Evolutionary conservation across 164 flowering plant genomes (phyloP).

Genomic region (Tetrastigma voinierianum): DNA sequence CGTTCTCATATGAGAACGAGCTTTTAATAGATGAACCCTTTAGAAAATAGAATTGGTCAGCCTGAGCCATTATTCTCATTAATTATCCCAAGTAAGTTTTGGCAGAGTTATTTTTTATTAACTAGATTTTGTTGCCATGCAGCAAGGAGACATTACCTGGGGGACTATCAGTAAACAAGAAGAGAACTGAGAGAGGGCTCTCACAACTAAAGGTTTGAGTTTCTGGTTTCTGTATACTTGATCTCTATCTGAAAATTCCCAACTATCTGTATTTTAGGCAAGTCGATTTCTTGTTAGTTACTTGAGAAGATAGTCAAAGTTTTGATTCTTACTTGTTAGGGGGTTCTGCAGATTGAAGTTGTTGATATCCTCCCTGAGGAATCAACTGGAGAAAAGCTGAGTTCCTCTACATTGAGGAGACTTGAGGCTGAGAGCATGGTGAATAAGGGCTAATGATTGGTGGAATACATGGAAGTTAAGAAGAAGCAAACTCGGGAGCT

Average conservation of each 20-base stretch:
- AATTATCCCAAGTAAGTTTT: not conserved
- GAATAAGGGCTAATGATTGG: not conserved
- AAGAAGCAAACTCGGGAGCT: too few species aligned
- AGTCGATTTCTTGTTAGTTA: not conserved
- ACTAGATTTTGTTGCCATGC: constrained; percentile 18
- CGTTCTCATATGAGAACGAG: too few species aligned
- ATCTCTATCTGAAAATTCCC: not conserved
- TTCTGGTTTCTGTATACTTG: not conserved
- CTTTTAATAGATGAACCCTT: too few species aligned
- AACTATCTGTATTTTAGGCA: not conserved
- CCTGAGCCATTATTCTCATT: too few species aligned
- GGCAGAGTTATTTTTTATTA: not conserved
- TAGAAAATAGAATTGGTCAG: too few species aligned
- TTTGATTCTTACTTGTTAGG: not conserved
- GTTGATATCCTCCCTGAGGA: constrained; percentile 72
- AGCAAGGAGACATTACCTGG: constrained; percentile 89
- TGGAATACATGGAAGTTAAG: too few species aligned
- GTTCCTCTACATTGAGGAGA: constrained; percentile 69
- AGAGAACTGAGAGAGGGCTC: constrained; percentile 79
- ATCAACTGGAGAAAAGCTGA: constrained; percentile 59
- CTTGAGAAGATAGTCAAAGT: not conserved
- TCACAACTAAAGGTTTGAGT: constrained; percentile 61
- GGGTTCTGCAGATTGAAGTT: constrained; percentile 67
- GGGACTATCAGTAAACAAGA: constrained; percentile 78
- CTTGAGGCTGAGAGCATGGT: constrained; percentile 61